Conservation (phyloP, 2,329 filamentous ascomycete species). For the Cladophialophora yegresii region DNA sequence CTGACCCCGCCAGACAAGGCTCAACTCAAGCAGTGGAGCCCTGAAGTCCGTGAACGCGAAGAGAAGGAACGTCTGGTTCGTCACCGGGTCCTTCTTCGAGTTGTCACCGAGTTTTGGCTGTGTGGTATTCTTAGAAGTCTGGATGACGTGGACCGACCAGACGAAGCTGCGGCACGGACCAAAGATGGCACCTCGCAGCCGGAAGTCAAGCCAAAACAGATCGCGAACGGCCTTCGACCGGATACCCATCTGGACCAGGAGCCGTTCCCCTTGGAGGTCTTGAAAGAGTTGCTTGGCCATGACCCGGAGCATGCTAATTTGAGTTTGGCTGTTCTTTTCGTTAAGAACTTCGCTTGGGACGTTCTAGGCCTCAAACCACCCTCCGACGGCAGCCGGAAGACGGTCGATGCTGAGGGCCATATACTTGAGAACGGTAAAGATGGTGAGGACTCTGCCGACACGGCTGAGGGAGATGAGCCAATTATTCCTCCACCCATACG, state of each 20-base stretch:
- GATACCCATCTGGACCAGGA: conserved; percentile 72
- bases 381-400: conserved; percentile 77
- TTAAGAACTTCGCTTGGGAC: conserved; percentile 96
- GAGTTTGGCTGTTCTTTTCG: conserved; percentile 88
- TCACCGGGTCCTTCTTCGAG: conserved; percentile 80
- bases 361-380: conserved; percentile 76
- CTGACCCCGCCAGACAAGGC: conserved; percentile 88
- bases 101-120: conserved; percentile 95
- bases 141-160: conserved; percentile 65
- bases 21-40: conserved; percentile 72
- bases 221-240: conserved; percentile 56
- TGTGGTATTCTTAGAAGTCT: conserved; percentile 84
- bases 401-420: conserved; percentile 76
- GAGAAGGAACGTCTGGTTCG: conserved; percentile 89
- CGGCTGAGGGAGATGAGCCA: conserved; percentile 64
- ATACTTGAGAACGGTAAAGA: conserved; percentile 57
- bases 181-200: conserved; percentile 53
- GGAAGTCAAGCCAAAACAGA: conserved; percentile 60
- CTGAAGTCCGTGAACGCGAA: conserved; percentile 86
- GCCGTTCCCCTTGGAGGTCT: conserved; percentile 93
- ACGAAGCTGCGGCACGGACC: conserved; percentile 59
- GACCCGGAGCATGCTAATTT: conserved; percentile 91
- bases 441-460: conserved; percentile 47
- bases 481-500: conserved; percentile 76
- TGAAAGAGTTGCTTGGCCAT: conserved; percentile 92